Evolutionary conservation across 768 basidiomycete genomes (phyloP).

Genomic region (Tylopilus sp.): DNA sequence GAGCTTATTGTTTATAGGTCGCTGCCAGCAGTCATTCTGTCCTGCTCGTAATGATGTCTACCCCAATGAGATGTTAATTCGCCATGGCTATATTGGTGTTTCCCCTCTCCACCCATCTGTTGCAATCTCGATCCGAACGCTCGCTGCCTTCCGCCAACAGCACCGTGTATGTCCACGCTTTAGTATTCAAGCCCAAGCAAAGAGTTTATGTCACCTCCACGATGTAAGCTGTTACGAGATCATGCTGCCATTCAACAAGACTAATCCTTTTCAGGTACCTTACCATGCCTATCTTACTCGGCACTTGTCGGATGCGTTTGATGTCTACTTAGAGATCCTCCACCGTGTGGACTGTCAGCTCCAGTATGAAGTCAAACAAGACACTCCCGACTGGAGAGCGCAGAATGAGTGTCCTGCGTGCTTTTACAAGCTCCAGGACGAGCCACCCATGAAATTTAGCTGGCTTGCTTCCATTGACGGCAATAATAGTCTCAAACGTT

Average conservation of each 20-base stretch:
- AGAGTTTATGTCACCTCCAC: constrained; percentile 1
- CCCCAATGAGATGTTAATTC: constrained; percentile 10
- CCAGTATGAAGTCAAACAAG: not conserved
- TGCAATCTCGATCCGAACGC: constrained; percentile 12
- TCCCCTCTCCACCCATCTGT: constrained; percentile 1
- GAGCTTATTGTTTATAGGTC: not conserved
- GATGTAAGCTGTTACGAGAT: not conserved
- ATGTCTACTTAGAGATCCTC: constrained; percentile 13
- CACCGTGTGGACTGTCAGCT: not conserved
- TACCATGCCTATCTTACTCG: constrained; percentile 4
- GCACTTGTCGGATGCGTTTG: constrained; percentile 1
- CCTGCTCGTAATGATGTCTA: not conserved
- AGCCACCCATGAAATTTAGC: not conserved
- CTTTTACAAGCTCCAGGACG: constrained; percentile 7
- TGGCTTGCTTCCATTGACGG: constrained; percentile 9
- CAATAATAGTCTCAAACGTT: not conserved
- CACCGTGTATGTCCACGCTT: constrained; percentile 8
- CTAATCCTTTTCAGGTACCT: not conserved
- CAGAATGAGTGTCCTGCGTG: constrained; percentile 10
- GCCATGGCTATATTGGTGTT: constrained; percentile 8
- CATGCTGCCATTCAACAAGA: too few species aligned
- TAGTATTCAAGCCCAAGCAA: constrained; percentile 3
- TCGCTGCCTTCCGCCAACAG: constrained; percentile 5
- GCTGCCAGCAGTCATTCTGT: not conserved
- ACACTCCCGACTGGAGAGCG: constrained; percentile 3